phyloP scores from a whole-genome alignment of 208 protist species.

The Tritrichomonas foetus region DNA sequence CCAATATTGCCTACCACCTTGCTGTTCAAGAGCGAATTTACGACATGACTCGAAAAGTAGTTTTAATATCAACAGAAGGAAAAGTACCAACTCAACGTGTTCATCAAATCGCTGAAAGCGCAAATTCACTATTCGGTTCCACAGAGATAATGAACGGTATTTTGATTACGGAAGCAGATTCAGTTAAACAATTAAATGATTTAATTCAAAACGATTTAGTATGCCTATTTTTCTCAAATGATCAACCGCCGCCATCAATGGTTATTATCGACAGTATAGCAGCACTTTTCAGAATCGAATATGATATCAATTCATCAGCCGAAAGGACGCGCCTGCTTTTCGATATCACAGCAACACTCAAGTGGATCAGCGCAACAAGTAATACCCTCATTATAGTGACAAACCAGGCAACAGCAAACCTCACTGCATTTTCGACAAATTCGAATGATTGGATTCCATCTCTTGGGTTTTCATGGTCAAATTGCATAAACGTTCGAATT shows the following conservation, averaged over 20 bases:
- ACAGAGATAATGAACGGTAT: background rate
- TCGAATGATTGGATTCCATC: conserved; percentile 21
- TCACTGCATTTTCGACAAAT: background rate
- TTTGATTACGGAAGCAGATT: background rate
- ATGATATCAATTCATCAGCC: background rate
- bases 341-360: conserved; percentile 7
- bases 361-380: background rate
- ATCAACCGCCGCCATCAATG: background rate
- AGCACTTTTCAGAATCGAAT: background rate
- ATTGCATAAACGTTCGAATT: background rate
- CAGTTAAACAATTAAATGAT: background rate
- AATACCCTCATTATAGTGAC: background rate
- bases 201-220: background rate
- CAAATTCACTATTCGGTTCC: background rate
- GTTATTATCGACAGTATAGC: conserved; percentile 23
- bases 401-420: background rate
- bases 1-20: background rate
- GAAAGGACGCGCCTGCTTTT: background rate
- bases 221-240: background rate
- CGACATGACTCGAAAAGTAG: background rate
- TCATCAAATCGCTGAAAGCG: background rate
- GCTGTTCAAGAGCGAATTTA: background rate
- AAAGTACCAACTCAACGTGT: background rate
- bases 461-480: background rate
- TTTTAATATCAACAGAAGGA: background rate